phyloP scores from a whole-genome alignment of 1,139 yeast genomes.

The Suhomyces panamericanus region DNA sequence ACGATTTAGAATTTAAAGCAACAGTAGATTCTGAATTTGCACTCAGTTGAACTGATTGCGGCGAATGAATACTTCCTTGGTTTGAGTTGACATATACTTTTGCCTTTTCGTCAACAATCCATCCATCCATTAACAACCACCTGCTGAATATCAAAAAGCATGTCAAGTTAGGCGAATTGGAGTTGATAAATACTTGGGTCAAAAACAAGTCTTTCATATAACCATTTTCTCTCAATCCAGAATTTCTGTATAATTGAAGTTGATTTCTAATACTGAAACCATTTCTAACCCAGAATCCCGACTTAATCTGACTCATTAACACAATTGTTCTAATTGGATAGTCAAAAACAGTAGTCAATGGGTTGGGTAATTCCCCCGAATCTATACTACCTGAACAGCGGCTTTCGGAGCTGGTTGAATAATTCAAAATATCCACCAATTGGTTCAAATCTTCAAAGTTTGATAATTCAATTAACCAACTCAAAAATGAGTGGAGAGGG shows the following conservation, averaged over 20 bases:
- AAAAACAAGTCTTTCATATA: conserved; percentile 74
- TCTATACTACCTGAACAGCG: conserved; percentile 8
- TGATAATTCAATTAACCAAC: conserved; percentile 66
- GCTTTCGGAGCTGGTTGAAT: conserved; percentile 6
- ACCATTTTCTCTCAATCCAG: conserved; percentile 84
- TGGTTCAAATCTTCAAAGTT: conserved; percentile 29
- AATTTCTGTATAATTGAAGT: conserved; percentile 72
- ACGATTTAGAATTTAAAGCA: neutral
- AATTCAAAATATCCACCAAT: conserved; percentile 20
- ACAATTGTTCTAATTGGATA: conserved; percentile 74
- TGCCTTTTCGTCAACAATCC: conserved; percentile 26
- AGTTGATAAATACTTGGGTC: conserved; percentile 64
- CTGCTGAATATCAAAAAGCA: conserved; percentile 62
- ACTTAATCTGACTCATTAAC: conserved; percentile 54
- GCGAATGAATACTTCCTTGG: neutral
- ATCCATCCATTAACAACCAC: conserved; percentile 65
- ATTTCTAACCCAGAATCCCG: conserved; percentile 63
- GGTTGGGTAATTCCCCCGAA: conserved; percentile 23
- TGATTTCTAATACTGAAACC: conserved; percentile 74
- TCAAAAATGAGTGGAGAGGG: conserved; percentile 72
- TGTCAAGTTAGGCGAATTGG: conserved; percentile 57
- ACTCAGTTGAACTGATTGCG: neutral
- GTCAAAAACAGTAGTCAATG: conserved; percentile 52
- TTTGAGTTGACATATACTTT: neutral
- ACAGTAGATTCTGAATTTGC: neutral